Base-by-base conservation (phyloP, 1,284 basidiomycete genomes). In the Xerocomus nothofagi region DNA sequence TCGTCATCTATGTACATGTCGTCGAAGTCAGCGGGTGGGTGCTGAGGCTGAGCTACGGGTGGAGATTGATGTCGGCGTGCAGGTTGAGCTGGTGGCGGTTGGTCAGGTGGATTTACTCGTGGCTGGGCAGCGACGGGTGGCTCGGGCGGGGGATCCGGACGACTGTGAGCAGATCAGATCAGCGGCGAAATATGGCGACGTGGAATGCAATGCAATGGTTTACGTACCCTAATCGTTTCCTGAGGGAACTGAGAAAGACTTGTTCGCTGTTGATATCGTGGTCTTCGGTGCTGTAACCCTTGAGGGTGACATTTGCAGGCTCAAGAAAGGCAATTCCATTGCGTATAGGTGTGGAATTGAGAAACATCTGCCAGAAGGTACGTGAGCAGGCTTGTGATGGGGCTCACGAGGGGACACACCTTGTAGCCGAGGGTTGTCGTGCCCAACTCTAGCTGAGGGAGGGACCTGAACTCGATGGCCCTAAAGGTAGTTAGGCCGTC, bases 401-500 rank as follows among this genome's bases (percentile, higher is more conserved):
- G 20, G 4, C 31, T 17, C 37, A 48, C n/a, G 33, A 38, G 20
- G 10, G 50, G 29, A 59, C 73, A 49, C 46, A 87, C 89, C 73
- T 91, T 91, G 62, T 71, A 86, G 3, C 88, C 88, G 20, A 91
- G 71, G 0, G 78, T 79, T 1, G 88, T 90, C 11, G 74, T 76
- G 10, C 82, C 85, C 2, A 91, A 75, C 41, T 77, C 73, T 15
- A 91, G 55, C 39, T 81, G 71, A 5, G 80, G 78, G 29, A 91
- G 60, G 10, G 70, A 67, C 38, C 76, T 76, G 55, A 81, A 86
- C 60, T 91, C 88, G 52, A 90, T 81, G 2, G 85, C 88, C n/a
- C 74, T 73, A 18, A 91, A 62, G 2, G 67, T 74, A 2, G 74
- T 77, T 3, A 69, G 61, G 21, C 88, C 88, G 59, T 91, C 89